Conservation (phyloP, 768 basidiomycete species). For the Agaricus blazei region DNA sequence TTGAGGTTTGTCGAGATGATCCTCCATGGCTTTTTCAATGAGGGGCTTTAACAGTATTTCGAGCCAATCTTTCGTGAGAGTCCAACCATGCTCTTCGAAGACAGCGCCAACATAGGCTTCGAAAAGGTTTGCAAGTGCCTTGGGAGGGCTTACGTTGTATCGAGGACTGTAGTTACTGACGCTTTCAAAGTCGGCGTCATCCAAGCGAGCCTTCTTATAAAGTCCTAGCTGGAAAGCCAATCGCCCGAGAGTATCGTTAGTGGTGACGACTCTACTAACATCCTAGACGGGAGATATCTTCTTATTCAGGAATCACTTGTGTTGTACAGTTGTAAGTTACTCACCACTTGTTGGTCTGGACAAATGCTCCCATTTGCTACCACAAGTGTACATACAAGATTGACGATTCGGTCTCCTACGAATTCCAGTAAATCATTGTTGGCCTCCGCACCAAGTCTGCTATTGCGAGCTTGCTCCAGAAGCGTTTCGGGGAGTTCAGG, state of each 20-base stretch:
- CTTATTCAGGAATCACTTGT: not conserved
- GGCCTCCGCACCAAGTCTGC: constrained; percentile 16
- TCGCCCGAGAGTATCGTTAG: constrained; percentile 27
- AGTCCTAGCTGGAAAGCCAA: constrained; percentile 22
- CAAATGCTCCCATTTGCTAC: constrained; percentile 22
- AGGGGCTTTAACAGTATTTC: too few relatives aligned
- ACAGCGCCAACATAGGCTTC: constrained; percentile 26
- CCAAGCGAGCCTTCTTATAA: constrained; percentile 20
- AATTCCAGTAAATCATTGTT: constrained; percentile 30
- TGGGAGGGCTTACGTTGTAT: constrained; percentile 18
- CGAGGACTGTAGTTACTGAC: constrained; percentile 18
- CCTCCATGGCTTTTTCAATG: constrained; percentile 8
- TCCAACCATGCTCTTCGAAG: constrained; percentile 24
- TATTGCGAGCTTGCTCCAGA: constrained; percentile 20
- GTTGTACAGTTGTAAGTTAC: not conserved
- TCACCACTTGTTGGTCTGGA: constrained; percentile 23
- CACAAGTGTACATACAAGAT: constrained; percentile 23
- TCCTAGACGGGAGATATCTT: constrained; percentile 9
- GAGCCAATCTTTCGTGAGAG: constrained; percentile 17
- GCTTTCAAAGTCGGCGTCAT: constrained; percentile 11
- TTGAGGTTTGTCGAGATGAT: not conserved
- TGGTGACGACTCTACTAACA: constrained; percentile 20
- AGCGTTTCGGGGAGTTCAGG: not conserved
- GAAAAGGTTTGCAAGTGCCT: constrained; percentile 26
- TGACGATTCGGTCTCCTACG: constrained; percentile 26